Percentiles rank a stretch among this genome's conserved stretches.
Conservation (phyloP, 75 land plant species). For the Cunninghamia lanceolata region DNA sequence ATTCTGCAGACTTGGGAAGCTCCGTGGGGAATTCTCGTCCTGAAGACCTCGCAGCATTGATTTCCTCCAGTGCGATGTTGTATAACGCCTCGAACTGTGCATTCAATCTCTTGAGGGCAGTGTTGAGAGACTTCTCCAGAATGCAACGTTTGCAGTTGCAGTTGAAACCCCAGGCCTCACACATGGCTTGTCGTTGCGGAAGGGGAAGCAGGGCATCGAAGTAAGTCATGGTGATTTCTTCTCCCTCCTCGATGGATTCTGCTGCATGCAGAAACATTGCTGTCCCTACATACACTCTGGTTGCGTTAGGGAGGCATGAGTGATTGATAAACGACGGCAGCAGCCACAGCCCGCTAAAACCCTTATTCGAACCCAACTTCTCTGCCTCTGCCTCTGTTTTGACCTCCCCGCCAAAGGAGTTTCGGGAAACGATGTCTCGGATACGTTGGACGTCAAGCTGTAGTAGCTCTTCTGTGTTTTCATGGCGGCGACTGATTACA, state of each 20-base stretch:
- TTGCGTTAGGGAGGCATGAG: conserved; percentile 26
- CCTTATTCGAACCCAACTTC: neutral
- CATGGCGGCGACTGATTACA: neutral
- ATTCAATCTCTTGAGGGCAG: neutral
- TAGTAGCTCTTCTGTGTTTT: neutral
- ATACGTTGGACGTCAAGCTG: neutral
- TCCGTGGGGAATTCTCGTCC: neutral
- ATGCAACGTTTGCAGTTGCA: conserved; percentile 37
- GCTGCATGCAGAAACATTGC: conserved; percentile 24
- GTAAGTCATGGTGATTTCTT: conserved; percentile 28
- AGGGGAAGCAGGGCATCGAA: conserved; percentile 30
- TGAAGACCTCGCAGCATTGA: neutral
- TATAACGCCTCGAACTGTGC: neutral
- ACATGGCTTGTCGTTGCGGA: conserved; percentile 15
- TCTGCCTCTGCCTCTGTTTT: too few species aligned
- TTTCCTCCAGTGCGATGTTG: neutral
- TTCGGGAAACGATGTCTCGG: conserved; percentile 20
- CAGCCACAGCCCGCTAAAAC: conserved; percentile 19
- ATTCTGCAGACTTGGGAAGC: neutral
- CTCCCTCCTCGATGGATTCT: neutral
- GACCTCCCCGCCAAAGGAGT: conserved; percentile 9
- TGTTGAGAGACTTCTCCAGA: neutral
- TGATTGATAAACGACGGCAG: conserved; percentile 36
- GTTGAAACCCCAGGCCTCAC: conserved; percentile 31
- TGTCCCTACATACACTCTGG: conserved; percentile 14